phyloP scores from a whole-genome alignment of 2,329 filamentous ascomycete genomes.

The Pseudogymnoascus sp. region DNA sequence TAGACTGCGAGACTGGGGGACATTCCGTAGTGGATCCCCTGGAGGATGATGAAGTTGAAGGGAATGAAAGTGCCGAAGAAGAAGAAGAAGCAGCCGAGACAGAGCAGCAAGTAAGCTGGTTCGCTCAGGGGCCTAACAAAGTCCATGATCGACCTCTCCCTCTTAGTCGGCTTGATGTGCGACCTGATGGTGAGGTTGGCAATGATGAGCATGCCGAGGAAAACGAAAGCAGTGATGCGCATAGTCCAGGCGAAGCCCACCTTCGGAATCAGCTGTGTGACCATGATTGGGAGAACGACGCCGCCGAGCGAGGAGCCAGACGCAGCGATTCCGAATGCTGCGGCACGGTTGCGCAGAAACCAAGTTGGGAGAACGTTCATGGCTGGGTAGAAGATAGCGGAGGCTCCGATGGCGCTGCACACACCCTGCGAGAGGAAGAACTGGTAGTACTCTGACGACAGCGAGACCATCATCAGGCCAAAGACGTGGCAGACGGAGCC shows the following conservation, averaged over 20 bases:
- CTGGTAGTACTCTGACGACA: conserved; percentile 49
- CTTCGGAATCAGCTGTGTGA: conserved; percentile 43
- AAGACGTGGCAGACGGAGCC: conserved; percentile 52
- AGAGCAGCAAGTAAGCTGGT: conserved; percentile 32
- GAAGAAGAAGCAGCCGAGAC: conserved; percentile 37
- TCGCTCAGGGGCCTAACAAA: conserved; percentile 34
- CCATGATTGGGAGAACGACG: conserved; percentile 57
- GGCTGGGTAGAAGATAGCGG: conserved; percentile 39
- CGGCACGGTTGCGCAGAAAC: conserved; percentile 41
- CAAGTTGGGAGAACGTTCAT: conserved; percentile 39
- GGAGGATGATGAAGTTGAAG: conserved; percentile 38
- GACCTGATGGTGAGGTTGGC: conserved; percentile 47
- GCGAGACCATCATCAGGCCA: conserved; percentile 55
- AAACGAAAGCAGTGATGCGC: conserved; percentile 48
- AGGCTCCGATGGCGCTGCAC: conserved; percentile 38
- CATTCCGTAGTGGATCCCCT: conserved; percentile 40
- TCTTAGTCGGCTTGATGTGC: conserved; percentile 36
- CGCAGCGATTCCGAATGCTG: conserved; percentile 42
- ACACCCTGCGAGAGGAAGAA: conserved; percentile 43
- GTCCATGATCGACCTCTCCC: conserved; percentile 28
- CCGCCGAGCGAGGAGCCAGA: conserved; percentile 44
- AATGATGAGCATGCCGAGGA: conserved; percentile 46
- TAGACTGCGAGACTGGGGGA: conserved; percentile 40
- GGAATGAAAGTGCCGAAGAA: conserved; percentile 48
- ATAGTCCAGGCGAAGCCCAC: conserved; percentile 53